Conservation (phyloP, 192 early-diverging fungal species). For the Coemansia sp. region DNA sequence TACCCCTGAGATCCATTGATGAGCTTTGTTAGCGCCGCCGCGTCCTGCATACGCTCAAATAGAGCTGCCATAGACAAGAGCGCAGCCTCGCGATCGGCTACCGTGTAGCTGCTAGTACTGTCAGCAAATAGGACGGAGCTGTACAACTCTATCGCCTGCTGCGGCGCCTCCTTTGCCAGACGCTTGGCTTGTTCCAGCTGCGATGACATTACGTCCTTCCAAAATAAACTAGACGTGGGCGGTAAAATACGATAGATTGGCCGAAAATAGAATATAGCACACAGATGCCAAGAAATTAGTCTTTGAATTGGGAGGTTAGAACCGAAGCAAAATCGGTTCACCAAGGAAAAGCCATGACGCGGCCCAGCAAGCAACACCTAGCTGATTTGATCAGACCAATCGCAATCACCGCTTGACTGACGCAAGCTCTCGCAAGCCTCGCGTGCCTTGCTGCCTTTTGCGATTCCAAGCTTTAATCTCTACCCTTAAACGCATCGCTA, state of each 20-base stretch:
- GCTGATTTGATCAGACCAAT: constrained; percentile 1
- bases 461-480: neutral
- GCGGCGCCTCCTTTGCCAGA: constrained; percentile 40
- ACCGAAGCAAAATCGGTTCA: neutral
- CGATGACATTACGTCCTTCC: constrained; percentile 22
- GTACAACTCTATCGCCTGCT: constrained; percentile 45
- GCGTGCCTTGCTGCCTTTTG: neutral
- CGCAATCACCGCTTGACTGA: constrained; percentile 17
- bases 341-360: constrained; percentile 13
- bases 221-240: neutral
- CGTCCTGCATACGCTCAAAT: constrained; percentile 55
- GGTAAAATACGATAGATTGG: neutral
- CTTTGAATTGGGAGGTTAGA: neutral
- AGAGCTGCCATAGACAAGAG: constrained; percentile 43
- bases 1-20: constrained; percentile 76
- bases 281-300: neutral
- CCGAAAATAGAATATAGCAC: neutral
- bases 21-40: constrained; percentile 75
- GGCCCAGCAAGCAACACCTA: neutral
- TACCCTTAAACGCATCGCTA: neutral
- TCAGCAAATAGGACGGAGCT: constrained; percentile 40
- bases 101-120: constrained; percentile 4
- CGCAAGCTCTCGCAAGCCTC: constrained; percentile 6
- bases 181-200: constrained; percentile 30
- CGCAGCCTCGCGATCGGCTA: constrained; percentile 27